phyloP scores from a whole-genome alignment of 169 alveolate genomes.

The Eimeria necatrix region DNA sequence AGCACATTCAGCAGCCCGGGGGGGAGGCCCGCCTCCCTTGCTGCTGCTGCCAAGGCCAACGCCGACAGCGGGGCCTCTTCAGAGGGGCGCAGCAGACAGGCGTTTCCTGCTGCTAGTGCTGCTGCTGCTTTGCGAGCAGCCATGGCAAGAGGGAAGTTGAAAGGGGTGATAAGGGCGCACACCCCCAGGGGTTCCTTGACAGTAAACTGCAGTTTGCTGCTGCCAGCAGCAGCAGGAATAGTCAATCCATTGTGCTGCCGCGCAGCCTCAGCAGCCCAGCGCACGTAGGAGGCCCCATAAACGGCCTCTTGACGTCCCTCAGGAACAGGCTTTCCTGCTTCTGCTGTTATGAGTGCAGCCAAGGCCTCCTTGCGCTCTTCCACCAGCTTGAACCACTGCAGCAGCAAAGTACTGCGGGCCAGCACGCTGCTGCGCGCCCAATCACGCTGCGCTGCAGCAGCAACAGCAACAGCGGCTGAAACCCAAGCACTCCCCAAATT shows the following conservation, averaged over 20 bases:
- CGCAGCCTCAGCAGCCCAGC: constrained; percentile 81
- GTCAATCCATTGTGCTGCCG: constrained; percentile 75
- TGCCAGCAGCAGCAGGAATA: constrained; percentile 70
- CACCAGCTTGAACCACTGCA: constrained; percentile 52
- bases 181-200: constrained; percentile 80
- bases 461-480: constrained; percentile 59
- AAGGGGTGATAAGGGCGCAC: constrained; percentile 80
- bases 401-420: constrained; percentile 69
- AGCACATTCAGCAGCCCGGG: constrained; percentile 65
- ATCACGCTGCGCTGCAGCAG: constrained; percentile 25
- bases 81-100: constrained; percentile 61
- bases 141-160: constrained; percentile 80
- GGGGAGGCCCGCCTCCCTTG: constrained; percentile 79
- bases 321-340: constrained; percentile 77
- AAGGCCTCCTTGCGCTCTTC: constrained; percentile 36
- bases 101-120: constrained; percentile 79
- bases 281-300: constrained; percentile 74
- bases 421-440: constrained; percentile 61
- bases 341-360: constrained; percentile 64
- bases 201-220: constrained; percentile 15
- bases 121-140: constrained; percentile 79
- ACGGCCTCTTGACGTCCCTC: constrained; percentile 75
- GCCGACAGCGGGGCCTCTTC: constrained; percentile 74
- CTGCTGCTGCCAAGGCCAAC: constrained; percentile 73
- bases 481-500: constrained; percentile 40